Evolutionary conservation across 805 yeast species (phyloP).

Genomic region (Zygoascus tannicola): DNA sequence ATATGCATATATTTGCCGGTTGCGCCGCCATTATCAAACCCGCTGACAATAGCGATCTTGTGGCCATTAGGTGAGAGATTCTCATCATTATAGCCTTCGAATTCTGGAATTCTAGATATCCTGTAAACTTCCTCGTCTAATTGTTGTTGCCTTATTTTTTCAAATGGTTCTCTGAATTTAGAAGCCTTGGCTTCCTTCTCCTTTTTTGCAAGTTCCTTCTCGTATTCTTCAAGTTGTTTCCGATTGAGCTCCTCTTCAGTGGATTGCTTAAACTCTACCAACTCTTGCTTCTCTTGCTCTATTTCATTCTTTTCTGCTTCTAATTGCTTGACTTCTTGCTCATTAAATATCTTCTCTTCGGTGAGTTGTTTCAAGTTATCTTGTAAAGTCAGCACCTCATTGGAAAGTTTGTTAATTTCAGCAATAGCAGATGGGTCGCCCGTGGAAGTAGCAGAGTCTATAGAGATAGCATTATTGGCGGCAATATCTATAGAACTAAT

Average conservation of each 20-base stretch:
- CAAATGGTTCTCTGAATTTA: background rate
- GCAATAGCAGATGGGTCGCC: too few species aligned
- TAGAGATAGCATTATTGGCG: background rate
- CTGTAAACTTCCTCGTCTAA: background rate
- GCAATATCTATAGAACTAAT: background rate
- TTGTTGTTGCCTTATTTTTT: background rate
- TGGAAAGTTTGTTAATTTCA: too few species aligned
- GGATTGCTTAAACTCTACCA: background rate
- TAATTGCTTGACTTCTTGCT: background rate
- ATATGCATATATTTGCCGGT: background rate
- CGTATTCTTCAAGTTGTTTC: background rate
- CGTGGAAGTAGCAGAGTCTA: too few species aligned
- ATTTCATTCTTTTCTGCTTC: background rate
- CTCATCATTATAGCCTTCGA: background rate
- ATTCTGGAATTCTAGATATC: background rate
- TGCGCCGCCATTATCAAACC: constrained; percentile 3
- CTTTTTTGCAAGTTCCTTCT: background rate
- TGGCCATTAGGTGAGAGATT: constrained; percentile 1
- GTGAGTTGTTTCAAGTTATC: background rate
- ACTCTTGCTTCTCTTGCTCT: background rate
- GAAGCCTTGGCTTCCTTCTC: background rate
- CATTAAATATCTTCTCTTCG: background rate
- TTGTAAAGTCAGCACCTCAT: background rate
- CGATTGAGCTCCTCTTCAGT: background rate
- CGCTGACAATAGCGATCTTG: constrained; percentile 7